Base-by-base conservation (phyloP, 305 asterid genomes). In the Rubia balearica region DNA sequence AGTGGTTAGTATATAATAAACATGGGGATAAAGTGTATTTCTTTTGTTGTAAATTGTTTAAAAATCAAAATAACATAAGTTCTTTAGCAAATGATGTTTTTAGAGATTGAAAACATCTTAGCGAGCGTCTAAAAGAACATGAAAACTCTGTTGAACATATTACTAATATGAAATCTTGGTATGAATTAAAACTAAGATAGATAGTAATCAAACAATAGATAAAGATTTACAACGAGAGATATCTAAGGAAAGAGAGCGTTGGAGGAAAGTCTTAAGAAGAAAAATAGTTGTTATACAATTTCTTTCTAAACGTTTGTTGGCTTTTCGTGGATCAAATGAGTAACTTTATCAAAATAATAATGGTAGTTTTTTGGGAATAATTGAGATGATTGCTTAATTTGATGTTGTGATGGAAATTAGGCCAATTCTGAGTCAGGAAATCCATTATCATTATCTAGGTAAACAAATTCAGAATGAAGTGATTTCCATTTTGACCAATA, bases 381-480 rank as follows among this genome's bases (percentile, higher is more conserved):
- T 45, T 45, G 49, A 33, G 36, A 33, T 33, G 36, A 33, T 33
- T 33, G 36, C 1, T 33, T 5, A 33, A 33, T 33, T 33, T 45
- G 49, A 45, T 45, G 14, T 45, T 45, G 49, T 45, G 1, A 45
- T 45, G 49, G 14, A 45, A 45, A 45, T 11, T 45, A 45, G 49
- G 14, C 5, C 5, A 8, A 55, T 55, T 40, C 30, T 11, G 8
- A 38, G 42, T 65, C 43, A 17, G 0, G 22, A 33, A 30, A 30
- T 65, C n/a, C 45, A 65, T 65, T 19, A 65, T 65, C 69, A 65
- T 65, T 40, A 65, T 40, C 53, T 65, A 1, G 48, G 21, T 65
- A n/a, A 65, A 4, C 4, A 33, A 40, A 65, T 65, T 30, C 51
- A 65, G 8, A 65, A 65, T 65, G 53, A 65, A 17, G 40, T 65